Conservation (phyloP, 768 basidiomycete species). For the Lentinula raphanica region DNA sequence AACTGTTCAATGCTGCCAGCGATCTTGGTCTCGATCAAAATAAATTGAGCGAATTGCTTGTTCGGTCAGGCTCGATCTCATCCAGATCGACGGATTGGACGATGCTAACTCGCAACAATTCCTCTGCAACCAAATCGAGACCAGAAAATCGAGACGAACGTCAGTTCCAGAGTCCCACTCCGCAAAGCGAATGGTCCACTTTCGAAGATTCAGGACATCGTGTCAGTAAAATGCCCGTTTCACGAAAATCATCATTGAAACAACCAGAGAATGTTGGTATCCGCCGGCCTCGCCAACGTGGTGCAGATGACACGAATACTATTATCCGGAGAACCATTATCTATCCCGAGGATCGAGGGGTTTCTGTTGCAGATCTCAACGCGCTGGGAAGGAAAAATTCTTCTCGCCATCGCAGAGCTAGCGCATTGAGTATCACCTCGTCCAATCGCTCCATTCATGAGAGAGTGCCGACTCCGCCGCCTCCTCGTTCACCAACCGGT, state of each 20-base stretch:
- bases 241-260: slow-evolving; percentile 21
- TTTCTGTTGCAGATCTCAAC: slow-evolving; percentile 52
- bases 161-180: not conserved
- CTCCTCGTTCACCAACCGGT: slow-evolving; percentile 49
- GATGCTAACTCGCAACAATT: slow-evolving; percentile 38
- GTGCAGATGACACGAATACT: slow-evolving; percentile 28
- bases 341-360: slow-evolving; percentile 62
- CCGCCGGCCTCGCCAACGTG: slow-evolving; percentile 11
- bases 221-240: slow-evolving; percentile 19
- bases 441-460: slow-evolving; percentile 77
- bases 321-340: slow-evolving; percentile 78
- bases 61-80: slow-evolving; percentile 64
- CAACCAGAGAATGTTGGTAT: slow-evolving; percentile 10
- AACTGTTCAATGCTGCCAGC: slow-evolving; percentile 71
- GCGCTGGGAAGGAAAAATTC: slow-evolving; percentile 53
- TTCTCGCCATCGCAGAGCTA: slow-evolving; percentile 55
- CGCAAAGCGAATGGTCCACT: slow-evolving; percentile 6
- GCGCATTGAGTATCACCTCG: slow-evolving; percentile 36
- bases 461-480: slow-evolving; percentile 82
- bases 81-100: slow-evolving; percentile 49
- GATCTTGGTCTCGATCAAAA: slow-evolving; percentile 71
- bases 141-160: slow-evolving; percentile 26
- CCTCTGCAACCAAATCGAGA: slow-evolving; percentile 26
- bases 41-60: slow-evolving; percentile 64
- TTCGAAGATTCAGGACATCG: not conserved